Percentiles rank a stretch among this genome's conserved stretches.
phyloP scores from a whole-genome alignment of 2,329 filamentous ascomycete species.

The Grosmannia serpens region DNA sequence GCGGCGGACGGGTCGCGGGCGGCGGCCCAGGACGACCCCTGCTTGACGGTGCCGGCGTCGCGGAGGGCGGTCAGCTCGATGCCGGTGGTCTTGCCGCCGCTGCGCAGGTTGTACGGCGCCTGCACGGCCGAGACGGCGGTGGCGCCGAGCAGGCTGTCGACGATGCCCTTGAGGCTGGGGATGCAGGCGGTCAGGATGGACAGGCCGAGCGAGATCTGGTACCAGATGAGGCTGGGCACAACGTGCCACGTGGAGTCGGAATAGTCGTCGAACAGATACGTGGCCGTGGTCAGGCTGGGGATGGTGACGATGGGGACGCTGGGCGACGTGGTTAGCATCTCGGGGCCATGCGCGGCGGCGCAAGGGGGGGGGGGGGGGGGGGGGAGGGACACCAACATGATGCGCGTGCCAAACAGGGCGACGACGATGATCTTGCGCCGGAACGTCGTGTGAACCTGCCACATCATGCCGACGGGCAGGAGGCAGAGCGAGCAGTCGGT shows the following conservation, averaged over 20 bases:
- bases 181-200: constrained; percentile 13
- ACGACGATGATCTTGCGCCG: constrained; percentile 2
- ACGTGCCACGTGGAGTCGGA: constrained; percentile 8
- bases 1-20: neutral
- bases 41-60: neutral
- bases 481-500: constrained; percentile 9
- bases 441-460: constrained; percentile 5
- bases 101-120: constrained; percentile 3
- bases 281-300: constrained; percentile 1
- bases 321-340: neutral
- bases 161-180: constrained; percentile 11
- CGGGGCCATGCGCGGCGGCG: neutral
- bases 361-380: too few relatives aligned
- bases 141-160: constrained; percentile 7
- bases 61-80: constrained; percentile 2
- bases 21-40: neutral
- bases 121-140: constrained; percentile 4
- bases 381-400: neutral
- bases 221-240: constrained; percentile 2
- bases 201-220: constrained; percentile 6
- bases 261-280: constrained; percentile 4
- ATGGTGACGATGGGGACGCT: constrained; percentile 6
- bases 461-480: constrained; percentile 10
- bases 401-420: constrained; percentile 4
- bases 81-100: neutral